Evolutionary conservation across 2,329 filamentous ascomycete species (phyloP).

Genomic region (Fusarium foetens): DNA sequence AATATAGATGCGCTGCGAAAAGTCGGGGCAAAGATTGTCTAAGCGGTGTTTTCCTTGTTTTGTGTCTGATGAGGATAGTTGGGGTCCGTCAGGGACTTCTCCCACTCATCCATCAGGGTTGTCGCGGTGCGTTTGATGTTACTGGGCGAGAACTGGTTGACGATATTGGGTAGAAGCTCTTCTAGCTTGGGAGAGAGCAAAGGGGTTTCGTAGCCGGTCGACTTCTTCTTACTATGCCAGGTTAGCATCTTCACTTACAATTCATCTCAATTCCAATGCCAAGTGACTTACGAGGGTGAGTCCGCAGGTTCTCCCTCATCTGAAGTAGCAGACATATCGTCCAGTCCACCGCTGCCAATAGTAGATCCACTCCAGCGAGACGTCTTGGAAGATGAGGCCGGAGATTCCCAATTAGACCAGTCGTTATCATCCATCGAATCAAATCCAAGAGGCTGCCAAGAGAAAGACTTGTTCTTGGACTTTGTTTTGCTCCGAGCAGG

Average conservation of each 20-base stretch:
- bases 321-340: slow-evolving; percentile 58
- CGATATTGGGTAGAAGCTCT: slow-evolving; percentile 73
- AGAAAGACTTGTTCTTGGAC: slow-evolving; percentile 64
- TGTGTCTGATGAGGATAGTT: slow-evolving; percentile 40
- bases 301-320: slow-evolving; percentile 60
- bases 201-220: slow-evolving; percentile 45
- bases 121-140: slow-evolving; percentile 86
- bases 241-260: slow-evolving; percentile 15
- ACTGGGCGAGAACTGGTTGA: slow-evolving; percentile 77
- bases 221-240: slow-evolving; percentile 48
- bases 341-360: slow-evolving; percentile 53
- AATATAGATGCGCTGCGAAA: slow-evolving; percentile 26
- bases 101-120: slow-evolving; percentile 90
- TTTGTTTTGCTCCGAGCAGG: slow-evolving; percentile 51
- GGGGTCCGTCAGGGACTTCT: slow-evolving; percentile 64
- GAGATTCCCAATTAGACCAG: slow-evolving; percentile 73
- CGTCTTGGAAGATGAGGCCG: slow-evolving; percentile 60
- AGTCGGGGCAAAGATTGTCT: slow-evolving; percentile 18
- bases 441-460: slow-evolving; percentile 67
- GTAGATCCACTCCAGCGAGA: slow-evolving; percentile 73
- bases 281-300: slow-evolving; percentile 59
- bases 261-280: background rate
- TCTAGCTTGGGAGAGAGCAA: slow-evolving; percentile 58
- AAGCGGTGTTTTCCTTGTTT: slow-evolving; percentile 50
- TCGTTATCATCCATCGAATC: slow-evolving; percentile 69